Percentiles rank a stretch among this genome's conserved stretches.
phyloP scores from a whole-genome alignment of 2,329 filamentous ascomycete genomes.

The Aureobasidium leucospermi region DNA sequence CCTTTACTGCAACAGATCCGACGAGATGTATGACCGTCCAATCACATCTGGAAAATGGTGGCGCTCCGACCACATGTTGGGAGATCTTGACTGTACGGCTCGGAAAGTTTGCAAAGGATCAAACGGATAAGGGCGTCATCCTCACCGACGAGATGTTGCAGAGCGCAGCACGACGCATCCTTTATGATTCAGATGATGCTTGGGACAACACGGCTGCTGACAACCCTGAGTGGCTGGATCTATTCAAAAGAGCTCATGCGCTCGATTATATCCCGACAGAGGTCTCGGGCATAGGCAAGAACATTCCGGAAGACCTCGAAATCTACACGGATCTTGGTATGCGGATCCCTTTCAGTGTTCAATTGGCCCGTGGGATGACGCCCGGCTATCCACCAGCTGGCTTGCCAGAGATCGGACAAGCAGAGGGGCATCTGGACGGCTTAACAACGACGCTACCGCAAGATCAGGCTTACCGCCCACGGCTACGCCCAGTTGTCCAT shows the following conservation, averaged over 20 bases:
- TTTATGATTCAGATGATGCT: slow-evolving; percentile 42
- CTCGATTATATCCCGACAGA: slow-evolving; percentile 29
- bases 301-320: slow-evolving; percentile 29
- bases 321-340: slow-evolving; percentile 29
- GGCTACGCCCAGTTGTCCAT: not conserved
- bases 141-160: slow-evolving; percentile 46
- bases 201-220: slow-evolving; percentile 39
- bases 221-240: slow-evolving; percentile 39
- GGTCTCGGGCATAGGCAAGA: slow-evolving; percentile 25
- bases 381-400: not conserved
- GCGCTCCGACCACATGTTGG: slow-evolving; percentile 31
- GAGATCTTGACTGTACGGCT: slow-evolving; percentile 42
- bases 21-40: slow-evolving; percentile 1
- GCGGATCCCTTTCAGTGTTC: slow-evolving; percentile 22
- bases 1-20: slow-evolving; percentile 38
- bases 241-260: slow-evolving; percentile 44
- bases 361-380: not conserved
- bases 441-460: not conserved
- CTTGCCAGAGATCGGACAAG: not conserved
- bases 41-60: not conserved
- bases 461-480: not conserved
- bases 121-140: slow-evolving; percentile 31
- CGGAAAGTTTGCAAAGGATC: slow-evolving; percentile 36
- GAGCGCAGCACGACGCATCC: slow-evolving; percentile 37
- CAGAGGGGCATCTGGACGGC: not conserved